A percentile compares a stretch with the other conserved stretches of the same genome.
Evolutionary conservation across 2,329 filamentous ascomycete species (phyloP).

Genomic region (Xylariaceae sp.): DNA sequence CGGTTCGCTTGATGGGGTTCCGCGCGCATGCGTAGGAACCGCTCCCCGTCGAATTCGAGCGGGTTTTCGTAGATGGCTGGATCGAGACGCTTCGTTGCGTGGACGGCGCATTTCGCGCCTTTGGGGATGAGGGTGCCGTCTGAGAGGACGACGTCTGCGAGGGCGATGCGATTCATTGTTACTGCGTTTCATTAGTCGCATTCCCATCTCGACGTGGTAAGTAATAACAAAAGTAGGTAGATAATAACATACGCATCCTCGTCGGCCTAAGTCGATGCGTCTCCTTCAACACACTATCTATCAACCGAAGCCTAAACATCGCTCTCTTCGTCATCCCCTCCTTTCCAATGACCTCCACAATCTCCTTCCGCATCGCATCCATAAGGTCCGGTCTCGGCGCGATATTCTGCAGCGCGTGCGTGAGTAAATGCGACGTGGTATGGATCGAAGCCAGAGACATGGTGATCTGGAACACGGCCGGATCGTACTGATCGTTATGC

Average conservation of each 20-base stretch:
- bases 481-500: conserved; percentile 29
- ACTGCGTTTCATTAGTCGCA: conserved; percentile 11
- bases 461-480: conserved; percentile 28
- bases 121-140: conserved; percentile 23
- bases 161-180: conserved; percentile 21
- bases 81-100: conserved; percentile 21
- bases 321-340: conserved; percentile 24
- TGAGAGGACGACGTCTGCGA: conserved; percentile 18
- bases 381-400: conserved; percentile 37
- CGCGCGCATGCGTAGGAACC: conserved; percentile 24
- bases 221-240: too few species aligned
- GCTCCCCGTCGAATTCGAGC: conserved; percentile 19
- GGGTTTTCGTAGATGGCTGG: conserved; percentile 21
- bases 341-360: conserved; percentile 25
- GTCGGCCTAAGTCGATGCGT: conserved; percentile 30
- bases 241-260: conserved; percentile 20
- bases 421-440: conserved; percentile 33
- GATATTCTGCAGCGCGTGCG: conserved; percentile 38
- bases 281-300: conserved; percentile 38
- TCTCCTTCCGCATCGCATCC: conserved; percentile 40
- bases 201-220: too few species aligned
- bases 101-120: conserved; percentile 21
- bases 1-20: conserved; percentile 13
- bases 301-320: conserved; percentile 29
- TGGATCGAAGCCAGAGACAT: conserved; percentile 35